These are phyloP conservation scores for Aspergillus hortae DNA, from an alignment of 2,329 filamentous ascomycete species.

Conservation along the genomic window DNA sequence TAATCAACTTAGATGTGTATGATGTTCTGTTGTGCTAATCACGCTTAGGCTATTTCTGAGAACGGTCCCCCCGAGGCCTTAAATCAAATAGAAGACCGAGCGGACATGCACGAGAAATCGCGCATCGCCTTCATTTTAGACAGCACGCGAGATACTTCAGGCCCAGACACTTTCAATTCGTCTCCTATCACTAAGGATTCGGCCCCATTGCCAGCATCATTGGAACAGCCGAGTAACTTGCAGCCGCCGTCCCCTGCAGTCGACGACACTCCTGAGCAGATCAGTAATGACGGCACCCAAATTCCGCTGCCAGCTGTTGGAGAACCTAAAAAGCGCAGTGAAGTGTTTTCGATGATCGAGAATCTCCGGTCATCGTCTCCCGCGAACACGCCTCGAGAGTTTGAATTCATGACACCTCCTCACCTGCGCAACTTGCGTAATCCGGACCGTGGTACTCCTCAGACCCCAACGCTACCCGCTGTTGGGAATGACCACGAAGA, in stretches of 20 bases:
- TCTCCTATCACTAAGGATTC: constrained; percentile 23
- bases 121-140: constrained; percentile 16
- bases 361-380: constrained; percentile 55
- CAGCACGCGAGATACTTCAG: constrained; percentile 8
- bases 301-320: constrained; percentile 43
- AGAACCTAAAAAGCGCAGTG: constrained; percentile 66
- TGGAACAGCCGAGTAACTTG: constrained; percentile 29
- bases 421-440: constrained; percentile 25
- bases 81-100: background rate
- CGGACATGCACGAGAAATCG: constrained; percentile 11
- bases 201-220: constrained; percentile 16
- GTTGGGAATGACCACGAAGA: constrained; percentile 40
- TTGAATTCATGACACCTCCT: constrained; percentile 27
- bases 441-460: constrained; percentile 26
- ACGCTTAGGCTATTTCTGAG: background rate
- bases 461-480: constrained; percentile 42
- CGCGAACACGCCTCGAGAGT: constrained; percentile 23
- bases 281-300: constrained; percentile 65
- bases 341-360: constrained; percentile 64
- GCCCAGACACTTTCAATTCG: constrained; percentile 21
- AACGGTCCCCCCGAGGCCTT: background rate
- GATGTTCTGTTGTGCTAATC: constrained; percentile 6
- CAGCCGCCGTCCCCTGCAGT: constrained; percentile 41
- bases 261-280: constrained; percentile 61
- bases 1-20: constrained; percentile 7